These are phyloP conservation scores for Fusarium metavorans DNA, from an alignment of 2,329 filamentous ascomycete genomes.

Conservation along the genomic window DNA sequence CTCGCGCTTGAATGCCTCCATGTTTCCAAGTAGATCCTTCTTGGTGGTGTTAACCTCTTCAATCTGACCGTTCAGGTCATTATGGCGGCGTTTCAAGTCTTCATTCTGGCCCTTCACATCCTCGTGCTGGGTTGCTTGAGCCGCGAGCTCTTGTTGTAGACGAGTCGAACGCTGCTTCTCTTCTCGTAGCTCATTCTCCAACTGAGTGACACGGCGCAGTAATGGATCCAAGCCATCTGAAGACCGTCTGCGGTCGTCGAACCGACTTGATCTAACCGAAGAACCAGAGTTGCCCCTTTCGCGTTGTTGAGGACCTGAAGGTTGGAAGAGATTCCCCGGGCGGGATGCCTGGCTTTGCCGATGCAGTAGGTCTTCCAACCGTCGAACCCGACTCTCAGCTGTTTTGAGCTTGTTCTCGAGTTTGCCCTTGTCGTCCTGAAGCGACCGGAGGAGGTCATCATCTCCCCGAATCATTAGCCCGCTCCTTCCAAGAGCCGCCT, in stretches of 20 bases:
- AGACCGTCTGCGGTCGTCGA: slow-evolving; percentile 60
- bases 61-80: slow-evolving; percentile 74
- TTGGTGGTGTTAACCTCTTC: slow-evolving; percentile 93
- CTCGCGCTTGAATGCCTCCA: slow-evolving; percentile 91
- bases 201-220: slow-evolving; percentile 64
- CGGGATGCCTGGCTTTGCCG: slow-evolving; percentile 75
- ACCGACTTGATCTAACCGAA: slow-evolving; percentile 59
- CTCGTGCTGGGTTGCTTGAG: slow-evolving; percentile 67
- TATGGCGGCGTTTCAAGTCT: slow-evolving; percentile 64
- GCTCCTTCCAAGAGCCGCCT: slow-evolving; percentile 87
- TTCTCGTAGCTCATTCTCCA: slow-evolving; percentile 82
- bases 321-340: slow-evolving; percentile 68
- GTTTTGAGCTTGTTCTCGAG: slow-evolving; percentile 81
- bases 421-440: slow-evolving; percentile 87
- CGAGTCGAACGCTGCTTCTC: slow-evolving; percentile 77
- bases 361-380: slow-evolving; percentile 92
- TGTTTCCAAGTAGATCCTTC: slow-evolving; percentile 92
- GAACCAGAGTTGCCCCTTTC: slow-evolving; percentile 63
- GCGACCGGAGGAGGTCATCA: slow-evolving; percentile 79
- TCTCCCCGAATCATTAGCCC: slow-evolving; percentile 88
- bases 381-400: slow-evolving; percentile 89
- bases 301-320: slow-evolving; percentile 58
- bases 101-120: slow-evolving; percentile 69
- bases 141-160: slow-evolving; percentile 77
- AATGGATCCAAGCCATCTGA: slow-evolving; percentile 61